phyloP scores from a whole-genome alignment of 352 stramenopile species.

The Globisporangium paddicum region DNA sequence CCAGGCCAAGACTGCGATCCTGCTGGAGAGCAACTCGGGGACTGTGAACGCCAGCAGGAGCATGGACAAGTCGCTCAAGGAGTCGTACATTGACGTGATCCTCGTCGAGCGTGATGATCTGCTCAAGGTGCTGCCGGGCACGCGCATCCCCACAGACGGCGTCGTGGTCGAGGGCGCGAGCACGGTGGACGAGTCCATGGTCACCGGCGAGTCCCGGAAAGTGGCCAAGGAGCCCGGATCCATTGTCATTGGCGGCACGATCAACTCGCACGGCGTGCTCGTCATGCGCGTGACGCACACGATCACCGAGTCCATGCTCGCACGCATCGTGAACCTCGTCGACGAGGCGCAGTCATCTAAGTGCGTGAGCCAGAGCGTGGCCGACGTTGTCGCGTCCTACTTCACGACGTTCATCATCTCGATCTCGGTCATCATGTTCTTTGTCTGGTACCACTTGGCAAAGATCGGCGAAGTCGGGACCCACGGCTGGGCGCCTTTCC shows the following conservation, averaged over 20 bases:
- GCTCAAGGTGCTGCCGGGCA: conserved; percentile 63
- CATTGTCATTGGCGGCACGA: conserved; percentile 62
- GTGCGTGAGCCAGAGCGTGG: conserved; percentile 54
- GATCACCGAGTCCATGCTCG: conserved; percentile 72
- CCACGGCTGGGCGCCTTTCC: conserved; percentile 47
- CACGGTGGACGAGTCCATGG: conserved; percentile 74
- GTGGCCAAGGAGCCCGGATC: conserved; percentile 56
- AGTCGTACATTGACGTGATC: conserved; percentile 71
- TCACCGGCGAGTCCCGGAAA: conserved; percentile 67
- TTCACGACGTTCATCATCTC: conserved; percentile 77
- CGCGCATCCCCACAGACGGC: conserved; percentile 67
- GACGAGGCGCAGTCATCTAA: conserved; percentile 70
- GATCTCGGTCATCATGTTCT: conserved; percentile 52
- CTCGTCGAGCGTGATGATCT: conserved; percentile 70
- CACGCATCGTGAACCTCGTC: conserved; percentile 66
- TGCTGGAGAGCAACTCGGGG: conserved; percentile 49
- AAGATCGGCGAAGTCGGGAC: conserved; percentile 33
- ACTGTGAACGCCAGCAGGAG: conserved; percentile 14
- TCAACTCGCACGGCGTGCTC: conserved; percentile 67
- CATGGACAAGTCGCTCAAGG: conserved; percentile 22
- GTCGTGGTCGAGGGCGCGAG: conserved; percentile 60
- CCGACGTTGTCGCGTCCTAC: conserved; percentile 58
- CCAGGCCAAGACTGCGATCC: conserved; percentile 84
- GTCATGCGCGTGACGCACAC: conserved; percentile 67
- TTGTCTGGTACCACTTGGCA: conserved; percentile 69